phyloP scores from a whole-genome alignment of 2,329 filamentous ascomycete species.

The Aspergillus chevalieri region DNA sequence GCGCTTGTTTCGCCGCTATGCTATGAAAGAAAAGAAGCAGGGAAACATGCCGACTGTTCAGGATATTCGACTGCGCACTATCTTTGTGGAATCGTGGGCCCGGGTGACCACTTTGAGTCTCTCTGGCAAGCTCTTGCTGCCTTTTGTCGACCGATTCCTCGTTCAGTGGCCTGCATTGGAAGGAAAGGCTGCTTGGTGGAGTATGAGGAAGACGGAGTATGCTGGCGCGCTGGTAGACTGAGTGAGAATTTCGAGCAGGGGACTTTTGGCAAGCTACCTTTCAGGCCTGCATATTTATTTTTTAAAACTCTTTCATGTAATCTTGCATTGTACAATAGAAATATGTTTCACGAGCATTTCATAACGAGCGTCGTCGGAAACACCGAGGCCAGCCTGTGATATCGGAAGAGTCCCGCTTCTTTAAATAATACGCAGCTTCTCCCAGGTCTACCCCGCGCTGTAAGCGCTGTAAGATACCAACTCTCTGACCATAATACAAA shows the following conservation, averaged over 20 bases:
- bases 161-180: constrained; percentile 72
- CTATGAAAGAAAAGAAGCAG: background rate
- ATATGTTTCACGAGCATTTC: too few species aligned
- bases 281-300: too few species aligned
- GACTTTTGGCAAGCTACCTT: too few species aligned
- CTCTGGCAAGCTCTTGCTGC: constrained; percentile 69
- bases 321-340: background rate
- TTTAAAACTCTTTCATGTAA: background rate
- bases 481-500: background rate
- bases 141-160: constrained; percentile 68
- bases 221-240: constrained; percentile 34
- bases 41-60: constrained; percentile 19
- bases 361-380: too few species aligned
- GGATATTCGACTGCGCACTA: constrained; percentile 58
- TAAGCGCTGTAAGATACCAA: background rate
- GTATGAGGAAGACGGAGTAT: constrained; percentile 35
- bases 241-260: constrained; percentile 1
- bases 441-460: background rate
- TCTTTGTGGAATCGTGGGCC: constrained; percentile 93
- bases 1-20: constrained; percentile 42
- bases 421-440: too few species aligned
- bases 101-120: constrained; percentile 75
- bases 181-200: constrained; percentile 34
- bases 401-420: too few species aligned
- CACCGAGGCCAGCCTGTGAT: too few species aligned